phyloP scores from a whole-genome alignment of 2,329 filamentous ascomycete genomes.

The Cryoendolithus antarcticus region DNA sequence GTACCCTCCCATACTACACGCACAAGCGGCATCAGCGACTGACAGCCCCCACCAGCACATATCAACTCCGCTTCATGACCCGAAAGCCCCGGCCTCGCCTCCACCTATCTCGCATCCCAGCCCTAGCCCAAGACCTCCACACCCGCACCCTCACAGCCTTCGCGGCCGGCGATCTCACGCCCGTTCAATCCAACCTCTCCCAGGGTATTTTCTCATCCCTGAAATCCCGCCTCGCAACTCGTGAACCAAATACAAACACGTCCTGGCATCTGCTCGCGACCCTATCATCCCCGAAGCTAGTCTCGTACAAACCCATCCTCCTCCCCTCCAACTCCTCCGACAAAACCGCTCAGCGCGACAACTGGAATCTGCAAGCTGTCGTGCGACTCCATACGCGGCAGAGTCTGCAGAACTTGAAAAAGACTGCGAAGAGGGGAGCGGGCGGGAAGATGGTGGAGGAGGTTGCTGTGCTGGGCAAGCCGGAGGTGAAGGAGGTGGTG shows the following conservation, averaged over 20 bases:
- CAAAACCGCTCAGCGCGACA: not conserved
- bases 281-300: conserved; percentile 13
- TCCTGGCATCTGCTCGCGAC: conserved; percentile 21
- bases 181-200: conserved; percentile 11
- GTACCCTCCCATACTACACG: not conserved
- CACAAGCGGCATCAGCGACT: not conserved
- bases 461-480: conserved; percentile 8
- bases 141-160: conserved; percentile 35
- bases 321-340: conserved; percentile 4
- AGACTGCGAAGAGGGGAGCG: conserved; percentile 1
- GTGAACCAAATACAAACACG: conserved; percentile 22
- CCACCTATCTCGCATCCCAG: conserved; percentile 23
- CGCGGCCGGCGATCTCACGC: conserved; percentile 26
- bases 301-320: conserved; percentile 12
- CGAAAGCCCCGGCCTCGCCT: conserved; percentile 18
- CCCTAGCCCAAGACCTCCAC: conserved; percentile 30
- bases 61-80: no score
- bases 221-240: conserved; percentile 22
- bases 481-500: conserved; percentile 28
- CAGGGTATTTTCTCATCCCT: conserved; percentile 13
- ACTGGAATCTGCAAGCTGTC: conserved; percentile 17
- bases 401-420: conserved; percentile 14
- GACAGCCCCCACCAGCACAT: not conserved
- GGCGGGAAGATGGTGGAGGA: conserved; percentile 13
- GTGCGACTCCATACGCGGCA: conserved; percentile 18